These are phyloP conservation scores for Russula ochroleuca DNA, from an alignment of 768 basidiomycete genomes.

Conservation along the genomic window DNA sequence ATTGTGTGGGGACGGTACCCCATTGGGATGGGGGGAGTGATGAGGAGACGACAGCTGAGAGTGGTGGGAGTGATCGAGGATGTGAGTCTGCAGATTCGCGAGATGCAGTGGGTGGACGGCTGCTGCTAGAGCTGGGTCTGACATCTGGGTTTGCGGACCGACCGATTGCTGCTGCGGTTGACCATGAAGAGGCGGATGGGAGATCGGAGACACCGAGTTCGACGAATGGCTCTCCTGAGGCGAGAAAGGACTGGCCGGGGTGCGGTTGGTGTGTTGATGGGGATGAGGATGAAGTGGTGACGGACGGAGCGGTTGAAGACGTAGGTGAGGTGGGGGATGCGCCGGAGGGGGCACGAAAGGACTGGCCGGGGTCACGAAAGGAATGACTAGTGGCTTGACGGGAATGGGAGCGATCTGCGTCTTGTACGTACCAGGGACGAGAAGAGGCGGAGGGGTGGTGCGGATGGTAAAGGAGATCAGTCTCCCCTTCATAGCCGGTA, in stretches of 20 bases:
- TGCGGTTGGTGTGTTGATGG: slow-evolving; percentile 33
- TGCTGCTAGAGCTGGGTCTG: slow-evolving; percentile 46
- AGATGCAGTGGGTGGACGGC: slow-evolving; percentile 53
- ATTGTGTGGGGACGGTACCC: slow-evolving; percentile 36
- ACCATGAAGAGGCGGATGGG: slow-evolving; percentile 27
- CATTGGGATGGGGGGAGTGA: slow-evolving; percentile 41
- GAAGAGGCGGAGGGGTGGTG: slow-evolving; percentile 32
- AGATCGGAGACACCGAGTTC: slow-evolving; percentile 42
- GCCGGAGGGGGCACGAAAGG: slow-evolving; percentile 65
- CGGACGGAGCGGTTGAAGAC: slow-evolving; percentile 27
- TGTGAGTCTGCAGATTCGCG: slow-evolving; percentile 37
- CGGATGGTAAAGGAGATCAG: slow-evolving; percentile 31
- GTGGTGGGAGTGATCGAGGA: slow-evolving; percentile 60
- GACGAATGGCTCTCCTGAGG: slow-evolving; percentile 46
- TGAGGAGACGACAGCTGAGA: slow-evolving; percentile 74
- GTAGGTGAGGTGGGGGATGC: slow-evolving; percentile 41
- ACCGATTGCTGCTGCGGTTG: slow-evolving; percentile 22
- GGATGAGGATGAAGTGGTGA: slow-evolving; percentile 28
- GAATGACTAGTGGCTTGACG: slow-evolving; percentile 51
- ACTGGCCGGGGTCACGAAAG: slow-evolving; percentile 76
- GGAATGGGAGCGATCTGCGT: slow-evolving; percentile 38
- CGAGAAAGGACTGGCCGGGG: slow-evolving; percentile 64
- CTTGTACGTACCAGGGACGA: slow-evolving; percentile 40
- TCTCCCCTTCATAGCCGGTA: slow-evolving; percentile 61
- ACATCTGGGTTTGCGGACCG: slow-evolving; percentile 35